Conservation (phyloP, 176 grass and related monocot genomes). For the Oryza punctata region DNA sequence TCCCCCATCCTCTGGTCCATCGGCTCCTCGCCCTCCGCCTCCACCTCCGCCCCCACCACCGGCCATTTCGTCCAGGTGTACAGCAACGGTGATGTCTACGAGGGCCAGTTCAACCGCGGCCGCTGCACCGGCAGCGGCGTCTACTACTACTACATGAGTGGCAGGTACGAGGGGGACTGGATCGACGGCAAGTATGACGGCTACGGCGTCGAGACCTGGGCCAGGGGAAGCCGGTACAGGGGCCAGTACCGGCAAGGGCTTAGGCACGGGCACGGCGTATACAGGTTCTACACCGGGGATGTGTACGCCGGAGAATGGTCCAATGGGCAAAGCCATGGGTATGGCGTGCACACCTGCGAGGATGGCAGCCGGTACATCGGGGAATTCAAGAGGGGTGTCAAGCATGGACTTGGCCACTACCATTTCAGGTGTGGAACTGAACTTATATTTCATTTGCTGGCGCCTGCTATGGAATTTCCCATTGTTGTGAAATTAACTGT, state of each 20-base stretch:
- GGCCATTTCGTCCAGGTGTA: slow-evolving; percentile 89
- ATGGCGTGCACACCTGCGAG: slow-evolving; percentile 92
- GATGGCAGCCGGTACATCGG: slow-evolving; percentile 93
- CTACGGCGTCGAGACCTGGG: slow-evolving; percentile 96
- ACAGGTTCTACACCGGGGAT: slow-evolving; percentile 96
- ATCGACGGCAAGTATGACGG: slow-evolving; percentile 92
- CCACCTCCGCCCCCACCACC: slow-evolving; percentile 54
- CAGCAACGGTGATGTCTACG: slow-evolving; percentile 91
- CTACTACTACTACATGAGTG: slow-evolving; percentile 99
- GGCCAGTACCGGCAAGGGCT: slow-evolving; percentile 91
- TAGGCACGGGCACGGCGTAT: slow-evolving; percentile 89
- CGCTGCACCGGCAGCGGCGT: slow-evolving; percentile 91
- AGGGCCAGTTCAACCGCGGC: slow-evolving; percentile 83
- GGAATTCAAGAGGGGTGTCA: slow-evolving; percentile 98
- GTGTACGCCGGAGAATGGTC: slow-evolving; percentile 97
- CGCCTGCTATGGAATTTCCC: background rate
- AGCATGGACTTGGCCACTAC: slow-evolving; percentile 95
- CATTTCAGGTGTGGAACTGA: slow-evolving; percentile 82
- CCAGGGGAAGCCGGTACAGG: slow-evolving; percentile 85
- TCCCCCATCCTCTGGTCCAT: slow-evolving; percentile 95
- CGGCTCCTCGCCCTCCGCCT: slow-evolving; percentile 52
- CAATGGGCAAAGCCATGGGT: slow-evolving; percentile 94
- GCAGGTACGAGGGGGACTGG: slow-evolving; percentile 94
- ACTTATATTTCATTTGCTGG: slow-evolving; percentile 19
- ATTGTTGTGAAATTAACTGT: slow-evolving; percentile 19